A percentile compares a stretch with the other conserved stretches of the same genome.
These are phyloP conservation scores for Salix dunnii DNA, from an alignment of 345 rosid species.

Conservation along the genomic window DNA sequence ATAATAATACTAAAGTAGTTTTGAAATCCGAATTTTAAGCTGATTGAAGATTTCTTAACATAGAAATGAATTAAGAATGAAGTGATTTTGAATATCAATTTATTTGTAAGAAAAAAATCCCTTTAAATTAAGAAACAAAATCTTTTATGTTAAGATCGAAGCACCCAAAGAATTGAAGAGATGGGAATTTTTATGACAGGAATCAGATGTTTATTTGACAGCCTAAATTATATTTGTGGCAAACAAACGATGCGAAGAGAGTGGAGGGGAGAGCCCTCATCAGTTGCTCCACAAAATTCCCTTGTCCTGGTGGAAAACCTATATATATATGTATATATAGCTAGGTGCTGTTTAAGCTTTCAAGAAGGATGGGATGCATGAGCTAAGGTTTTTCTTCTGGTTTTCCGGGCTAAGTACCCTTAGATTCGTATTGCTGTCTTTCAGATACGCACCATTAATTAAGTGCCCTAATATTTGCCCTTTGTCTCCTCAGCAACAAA, in stretches of 20 bases:
- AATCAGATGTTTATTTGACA: too few species aligned
- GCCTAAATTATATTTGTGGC: neutral
- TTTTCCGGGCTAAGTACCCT: constrained; percentile 31
- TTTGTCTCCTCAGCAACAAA: constrained; percentile 69
- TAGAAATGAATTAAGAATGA: too few species aligned
- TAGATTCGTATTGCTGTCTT: constrained; percentile 37
- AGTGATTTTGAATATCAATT: too few species aligned
- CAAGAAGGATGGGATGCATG: constrained; percentile 18
- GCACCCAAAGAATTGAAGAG: too few species aligned
- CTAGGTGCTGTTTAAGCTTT: neutral
- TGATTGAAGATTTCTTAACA: too few species aligned
- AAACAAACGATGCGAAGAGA: neutral
- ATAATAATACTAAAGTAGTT: too few species aligned
- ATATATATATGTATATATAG: neutral
- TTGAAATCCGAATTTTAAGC: too few species aligned
- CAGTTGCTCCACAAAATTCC: constrained; percentile 40
- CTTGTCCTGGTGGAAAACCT: constrained; percentile 7
- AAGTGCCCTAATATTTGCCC: constrained; percentile 52
- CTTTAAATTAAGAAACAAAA: too few species aligned
- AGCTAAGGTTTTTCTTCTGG: constrained; percentile 22
- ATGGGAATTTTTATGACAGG: too few species aligned
- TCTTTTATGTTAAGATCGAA: too few species aligned
- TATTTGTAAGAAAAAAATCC: too few species aligned
- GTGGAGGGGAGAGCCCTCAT: neutral
- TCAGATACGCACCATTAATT: constrained; percentile 28